Conservation (phyloP, 73 alveolate genomes). For the Stentor roeselii region DNA sequence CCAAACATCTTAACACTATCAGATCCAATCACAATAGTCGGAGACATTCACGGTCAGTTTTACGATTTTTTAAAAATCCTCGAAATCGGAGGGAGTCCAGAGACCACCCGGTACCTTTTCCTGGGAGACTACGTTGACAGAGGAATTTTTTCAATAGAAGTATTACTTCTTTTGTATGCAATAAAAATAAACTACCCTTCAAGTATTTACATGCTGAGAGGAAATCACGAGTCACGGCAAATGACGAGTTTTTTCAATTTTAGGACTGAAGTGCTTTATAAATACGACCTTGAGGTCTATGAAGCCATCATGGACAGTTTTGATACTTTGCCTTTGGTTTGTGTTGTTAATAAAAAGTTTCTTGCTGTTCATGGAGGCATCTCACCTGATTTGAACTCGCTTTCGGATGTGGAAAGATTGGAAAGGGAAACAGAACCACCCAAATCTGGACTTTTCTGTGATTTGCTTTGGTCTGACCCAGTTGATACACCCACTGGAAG, state of each 20-base stretch:
- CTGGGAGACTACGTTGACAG: conserved; percentile 81
- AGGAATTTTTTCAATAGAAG: conserved; percentile 64
- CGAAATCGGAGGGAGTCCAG: conserved; percentile 63
- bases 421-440: conserved; percentile 76
- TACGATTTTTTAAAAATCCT: conserved; percentile 58
- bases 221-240: conserved; percentile 80
- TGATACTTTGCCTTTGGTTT: conserved; percentile 67
- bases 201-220: conserved; percentile 69
- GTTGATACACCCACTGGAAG: conserved; percentile 68
- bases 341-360: conserved; percentile 61
- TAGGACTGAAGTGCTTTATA: conserved; percentile 65
- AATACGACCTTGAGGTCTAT: conserved; percentile 57
- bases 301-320: conserved; percentile 65
- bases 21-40: conserved; percentile 67
- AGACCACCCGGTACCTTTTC: conserved; percentile 44
- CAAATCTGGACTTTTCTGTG: conserved; percentile 62
- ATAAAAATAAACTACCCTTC: conserved; percentile 60
- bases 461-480: conserved; percentile 73
- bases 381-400: conserved; percentile 71
- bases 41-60: conserved; percentile 75
- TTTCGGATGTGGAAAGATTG: conserved; percentile 50
- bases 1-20: conserved; percentile 35
- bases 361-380: conserved; percentile 86
- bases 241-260: conserved; percentile 75
- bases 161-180: conserved; percentile 46